phyloP scores from a whole-genome alignment of 768 basidiomycete genomes.

The Trametes elegans region DNA sequence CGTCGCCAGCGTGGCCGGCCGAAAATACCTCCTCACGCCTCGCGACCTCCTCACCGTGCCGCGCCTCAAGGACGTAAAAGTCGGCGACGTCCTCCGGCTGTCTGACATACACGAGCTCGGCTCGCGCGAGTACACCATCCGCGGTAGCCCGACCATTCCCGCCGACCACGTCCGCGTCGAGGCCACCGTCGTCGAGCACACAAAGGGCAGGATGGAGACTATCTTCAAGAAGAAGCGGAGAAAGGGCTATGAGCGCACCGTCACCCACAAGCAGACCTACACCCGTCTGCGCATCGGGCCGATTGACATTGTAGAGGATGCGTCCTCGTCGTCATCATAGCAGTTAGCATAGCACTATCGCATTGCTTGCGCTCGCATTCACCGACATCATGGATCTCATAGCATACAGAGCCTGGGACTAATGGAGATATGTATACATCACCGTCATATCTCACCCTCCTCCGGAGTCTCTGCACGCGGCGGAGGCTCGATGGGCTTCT shows the following conservation, averaged over 20 bases:
- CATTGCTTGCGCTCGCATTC: constrained; percentile 7
- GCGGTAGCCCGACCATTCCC: constrained; percentile 72
- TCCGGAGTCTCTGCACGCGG: constrained; percentile 75
- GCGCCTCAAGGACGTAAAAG: constrained; percentile 76
- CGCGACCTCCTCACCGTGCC: constrained; percentile 94
- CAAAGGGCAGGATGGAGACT: constrained; percentile 88
- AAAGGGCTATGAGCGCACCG: constrained; percentile 96
- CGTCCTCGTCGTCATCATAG: constrained; percentile 32
- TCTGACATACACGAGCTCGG: constrained; percentile 92
- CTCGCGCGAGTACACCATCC: constrained; percentile 90
- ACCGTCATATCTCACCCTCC: constrained; percentile 76
- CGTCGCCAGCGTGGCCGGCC: constrained; percentile 82
- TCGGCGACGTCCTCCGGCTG: constrained; percentile 82
- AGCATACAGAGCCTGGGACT: constrained; percentile 6
- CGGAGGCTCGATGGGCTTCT: constrained; percentile 24
- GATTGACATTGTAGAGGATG: constrained; percentile 50
- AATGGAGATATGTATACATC: background rate
- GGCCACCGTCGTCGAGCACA: constrained; percentile 96
- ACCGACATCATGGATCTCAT: constrained; percentile 13
- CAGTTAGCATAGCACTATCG: too few relatives aligned
- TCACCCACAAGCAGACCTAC: constrained; percentile 91
- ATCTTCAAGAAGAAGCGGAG: constrained; percentile 97
- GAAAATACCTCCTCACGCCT: constrained; percentile 86
- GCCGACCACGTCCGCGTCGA: constrained; percentile 65
- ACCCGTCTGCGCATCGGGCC: constrained; percentile 92